Conservation (phyloP, 73 alveolate species). For the Stentor coeruleus region DNA sequence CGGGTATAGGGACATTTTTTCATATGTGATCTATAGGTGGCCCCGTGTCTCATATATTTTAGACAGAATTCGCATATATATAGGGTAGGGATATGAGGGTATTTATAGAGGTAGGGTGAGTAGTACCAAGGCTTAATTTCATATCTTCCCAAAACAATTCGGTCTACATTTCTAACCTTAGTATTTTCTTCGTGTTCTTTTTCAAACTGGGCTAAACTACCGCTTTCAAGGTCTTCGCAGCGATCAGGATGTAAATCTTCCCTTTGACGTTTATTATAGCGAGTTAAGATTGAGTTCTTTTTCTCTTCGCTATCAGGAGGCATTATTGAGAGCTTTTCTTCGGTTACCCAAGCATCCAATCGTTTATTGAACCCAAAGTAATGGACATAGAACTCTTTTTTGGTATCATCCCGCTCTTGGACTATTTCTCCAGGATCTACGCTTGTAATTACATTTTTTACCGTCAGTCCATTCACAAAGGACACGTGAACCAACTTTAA, state of each 20-base stretch:
- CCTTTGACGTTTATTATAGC: conserved; percentile 36
- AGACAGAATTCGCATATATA: conserved; percentile 88
- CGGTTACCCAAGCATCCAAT: conserved; percentile 86
- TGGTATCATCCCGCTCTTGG: conserved; percentile 13
- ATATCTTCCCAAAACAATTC: conserved; percentile 74
- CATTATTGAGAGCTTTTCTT: conserved; percentile 44
- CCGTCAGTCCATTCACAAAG: conserved; percentile 32
- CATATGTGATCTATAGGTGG: conserved; percentile 59
- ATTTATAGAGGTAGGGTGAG: conserved; percentile 81
- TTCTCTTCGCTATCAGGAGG: conserved; percentile 43
- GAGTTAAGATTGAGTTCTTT: conserved; percentile 49
- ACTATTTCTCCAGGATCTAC: conserved; percentile 19
- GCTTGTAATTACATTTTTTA: conserved; percentile 7
- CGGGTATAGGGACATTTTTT: conserved; percentile 46
- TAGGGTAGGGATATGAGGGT: conserved; percentile 60
- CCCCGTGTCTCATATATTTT: conserved; percentile 72
- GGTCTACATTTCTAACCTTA: conserved; percentile 82
- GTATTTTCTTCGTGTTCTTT: conserved; percentile 76
- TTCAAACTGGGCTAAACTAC: conserved; percentile 51
- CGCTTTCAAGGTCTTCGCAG: conserved; percentile 51
- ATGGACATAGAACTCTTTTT: conserved; percentile 77
- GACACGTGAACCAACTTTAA: conserved; percentile 22
- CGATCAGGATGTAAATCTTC: conserved; percentile 45
- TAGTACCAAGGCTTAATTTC: conserved; percentile 87
- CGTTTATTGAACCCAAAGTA: conserved; percentile 80